A percentile compares a stretch with the other conserved stretches of the same genome.
Evolutionary conservation across 441 rosid species (phyloP).

Genomic region (Mallotus japonicus): DNA sequence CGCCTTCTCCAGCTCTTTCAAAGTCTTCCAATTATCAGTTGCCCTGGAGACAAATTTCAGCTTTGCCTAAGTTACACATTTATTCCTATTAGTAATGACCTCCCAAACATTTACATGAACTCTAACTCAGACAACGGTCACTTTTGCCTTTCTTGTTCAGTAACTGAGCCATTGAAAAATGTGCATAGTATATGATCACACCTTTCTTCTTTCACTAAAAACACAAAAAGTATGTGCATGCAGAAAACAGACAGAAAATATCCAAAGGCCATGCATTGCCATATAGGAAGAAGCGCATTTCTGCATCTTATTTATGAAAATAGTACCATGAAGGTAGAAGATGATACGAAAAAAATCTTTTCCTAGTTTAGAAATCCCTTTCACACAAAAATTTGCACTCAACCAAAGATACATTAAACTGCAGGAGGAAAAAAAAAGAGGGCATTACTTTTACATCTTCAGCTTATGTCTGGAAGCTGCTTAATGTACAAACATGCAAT

Average conservation of each 20-base stretch:
- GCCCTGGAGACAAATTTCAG: slow-evolving; percentile 48
- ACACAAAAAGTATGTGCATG: background rate
- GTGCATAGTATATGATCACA: background rate
- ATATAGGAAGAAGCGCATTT: background rate
- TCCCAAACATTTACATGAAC: background rate
- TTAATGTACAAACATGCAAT: background rate
- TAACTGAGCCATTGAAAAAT: background rate
- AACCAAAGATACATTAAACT: too few species aligned
- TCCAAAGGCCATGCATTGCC: background rate
- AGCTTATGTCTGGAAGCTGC: too few species aligned
- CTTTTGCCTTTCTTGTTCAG: background rate
- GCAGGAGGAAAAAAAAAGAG: too few species aligned
- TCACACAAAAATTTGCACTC: too few species aligned
- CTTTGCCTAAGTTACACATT: slow-evolving; percentile 1
- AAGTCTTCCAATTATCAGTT: slow-evolving; percentile 71
- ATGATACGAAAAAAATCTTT: slow-evolving; percentile 1
- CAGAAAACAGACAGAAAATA: too few species aligned
- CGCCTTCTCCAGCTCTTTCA: slow-evolving; percentile 86
- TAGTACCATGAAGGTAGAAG: background rate
- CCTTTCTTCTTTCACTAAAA: background rate
- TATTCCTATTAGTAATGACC: background rate
- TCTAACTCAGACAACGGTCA: background rate
- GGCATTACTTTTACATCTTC: too few species aligned
- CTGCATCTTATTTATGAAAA: background rate
- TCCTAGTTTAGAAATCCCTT: background rate